Percentiles rank a stretch among this genome's conserved stretches.
These are phyloP conservation scores for Paramecium primaurelia DNA, from an alignment of 73 alveolate genomes.

Conservation along the genomic window DNA sequence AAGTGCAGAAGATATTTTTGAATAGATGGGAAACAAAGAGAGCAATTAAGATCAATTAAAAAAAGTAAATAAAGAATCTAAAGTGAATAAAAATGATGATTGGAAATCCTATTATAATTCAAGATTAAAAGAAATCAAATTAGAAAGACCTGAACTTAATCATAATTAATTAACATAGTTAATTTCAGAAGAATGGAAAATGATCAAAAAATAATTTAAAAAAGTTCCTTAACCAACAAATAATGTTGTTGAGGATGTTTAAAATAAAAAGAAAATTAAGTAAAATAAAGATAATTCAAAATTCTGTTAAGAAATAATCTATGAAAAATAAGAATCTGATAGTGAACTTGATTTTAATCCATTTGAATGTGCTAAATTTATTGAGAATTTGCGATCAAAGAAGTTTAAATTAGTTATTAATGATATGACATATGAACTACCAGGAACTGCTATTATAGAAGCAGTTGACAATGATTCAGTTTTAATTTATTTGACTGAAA, in stretches of 20 bases:
- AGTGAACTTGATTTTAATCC: background rate
- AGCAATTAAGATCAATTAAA: background rate
- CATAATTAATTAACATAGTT: background rate
- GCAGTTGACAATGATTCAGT: background rate
- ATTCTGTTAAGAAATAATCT: background rate
- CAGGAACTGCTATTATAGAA: background rate
- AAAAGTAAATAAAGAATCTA: background rate
- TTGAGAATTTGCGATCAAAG: background rate
- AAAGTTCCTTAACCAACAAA: background rate
- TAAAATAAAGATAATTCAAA: background rate
- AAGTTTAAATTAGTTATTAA: background rate
- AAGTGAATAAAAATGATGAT: background rate
- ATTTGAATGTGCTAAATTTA: background rate
- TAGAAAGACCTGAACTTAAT: background rate
- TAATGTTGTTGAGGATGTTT: background rate
- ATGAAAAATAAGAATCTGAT: background rate
- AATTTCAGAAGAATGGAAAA: background rate
- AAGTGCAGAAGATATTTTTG: background rate
- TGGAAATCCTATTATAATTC: background rate
- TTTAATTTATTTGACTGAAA: background rate
- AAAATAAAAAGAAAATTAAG: background rate
- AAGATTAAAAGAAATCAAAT: background rate
- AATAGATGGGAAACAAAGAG: background rate
- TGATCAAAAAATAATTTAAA: background rate
- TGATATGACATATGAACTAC: background rate